phyloP scores from a whole-genome alignment of 2,329 filamentous ascomycete genomes.

The Penicillium hesseltinei region DNA sequence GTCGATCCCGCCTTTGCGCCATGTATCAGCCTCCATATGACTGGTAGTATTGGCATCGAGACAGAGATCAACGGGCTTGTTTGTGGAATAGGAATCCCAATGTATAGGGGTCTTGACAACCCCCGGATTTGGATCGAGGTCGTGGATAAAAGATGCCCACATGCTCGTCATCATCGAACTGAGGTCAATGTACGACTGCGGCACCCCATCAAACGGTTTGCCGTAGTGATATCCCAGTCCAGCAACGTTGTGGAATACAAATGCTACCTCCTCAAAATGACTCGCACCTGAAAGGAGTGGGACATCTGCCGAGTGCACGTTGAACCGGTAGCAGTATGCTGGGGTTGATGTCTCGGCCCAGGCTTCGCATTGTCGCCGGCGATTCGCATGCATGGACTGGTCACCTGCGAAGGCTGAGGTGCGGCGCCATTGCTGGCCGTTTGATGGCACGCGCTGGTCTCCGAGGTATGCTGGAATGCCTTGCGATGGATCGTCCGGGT shows the following conservation, averaged over 20 bases:
- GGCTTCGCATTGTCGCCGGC: conserved; percentile 53
- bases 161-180: conserved; percentile 51
- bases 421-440: conserved; percentile 54
- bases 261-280: conserved; percentile 58
- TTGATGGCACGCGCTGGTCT: conserved; percentile 31
- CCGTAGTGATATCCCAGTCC: conserved; percentile 48
- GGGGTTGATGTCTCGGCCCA: conserved; percentile 51
- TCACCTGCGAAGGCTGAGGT: conserved; percentile 57
- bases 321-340: conserved; percentile 64
- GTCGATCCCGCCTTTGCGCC: conserved; percentile 39
- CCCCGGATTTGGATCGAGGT: conserved; percentile 46
- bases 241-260: conserved; percentile 54
- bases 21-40: conserved; percentile 47
- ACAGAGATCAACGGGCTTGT: conserved; percentile 48
- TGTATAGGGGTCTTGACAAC: conserved; percentile 21
- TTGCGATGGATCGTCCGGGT: conserved; percentile 52
- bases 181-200: conserved; percentile 44
- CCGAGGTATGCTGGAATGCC: conserved; percentile 49
- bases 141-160: conserved; percentile 54
- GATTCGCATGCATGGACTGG: conserved; percentile 54
- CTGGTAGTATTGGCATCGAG: conserved; percentile 51
- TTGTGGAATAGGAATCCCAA: conserved; percentile 49
- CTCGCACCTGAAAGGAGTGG: conserved; percentile 46
- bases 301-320: conserved; percentile 50
- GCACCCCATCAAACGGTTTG: conserved; percentile 39